Evolutionary conservation across 805 yeast species (phyloP), one percentile per base, ranked within the genome.

Genomic region (Metschnikowia drakensbergensis): DNA sequence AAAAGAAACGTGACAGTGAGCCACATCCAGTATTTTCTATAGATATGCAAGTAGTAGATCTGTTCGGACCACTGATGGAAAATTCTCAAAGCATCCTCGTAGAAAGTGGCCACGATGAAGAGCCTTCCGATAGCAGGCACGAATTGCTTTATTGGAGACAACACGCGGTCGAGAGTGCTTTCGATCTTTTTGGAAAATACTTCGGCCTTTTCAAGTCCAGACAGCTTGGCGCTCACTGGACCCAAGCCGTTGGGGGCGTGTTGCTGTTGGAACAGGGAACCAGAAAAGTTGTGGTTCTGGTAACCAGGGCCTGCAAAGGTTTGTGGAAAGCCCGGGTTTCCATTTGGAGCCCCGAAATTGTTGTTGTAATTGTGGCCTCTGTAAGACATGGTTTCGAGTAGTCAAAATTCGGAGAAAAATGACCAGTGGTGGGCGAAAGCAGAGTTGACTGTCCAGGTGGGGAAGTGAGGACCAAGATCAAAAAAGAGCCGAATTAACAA

Each of bases 61-160:
- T 92, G 99, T 60, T 88, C 96, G 32, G 77, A 67, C 97, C 97
- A 92, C 71, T 91, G 97, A 5, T 89, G 71, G 46, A 83, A 58
- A 60, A 92, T 88, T 66, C 99, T 80, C 46, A 84, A 64, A 3
- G 96, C 80, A 63, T 94, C 98, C 69, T 92, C 98, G 56, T 82
- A 80, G 64, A 91, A 92, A 0, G 98, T 94, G 42, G 96, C 96
- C 48, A 92, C 96, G 53, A 92, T 91, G 55, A 91, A 80, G 52
- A 88, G 82, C 50, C 98, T 78, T 34, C 97, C 98, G 59, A 92
- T 80, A 23, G 83, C 82, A 6, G 98, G 97, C 42, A 91, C 84
- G 59, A 81, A 84, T 0, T 92, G 92, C 63, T 77, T 83, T 39
- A 84, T 62, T 45, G 80, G 72, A 55, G 76, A 64, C 46, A 68